Conservation (phyloP, 164 flowering plant species). For the Amborella trichopoda region DNA sequence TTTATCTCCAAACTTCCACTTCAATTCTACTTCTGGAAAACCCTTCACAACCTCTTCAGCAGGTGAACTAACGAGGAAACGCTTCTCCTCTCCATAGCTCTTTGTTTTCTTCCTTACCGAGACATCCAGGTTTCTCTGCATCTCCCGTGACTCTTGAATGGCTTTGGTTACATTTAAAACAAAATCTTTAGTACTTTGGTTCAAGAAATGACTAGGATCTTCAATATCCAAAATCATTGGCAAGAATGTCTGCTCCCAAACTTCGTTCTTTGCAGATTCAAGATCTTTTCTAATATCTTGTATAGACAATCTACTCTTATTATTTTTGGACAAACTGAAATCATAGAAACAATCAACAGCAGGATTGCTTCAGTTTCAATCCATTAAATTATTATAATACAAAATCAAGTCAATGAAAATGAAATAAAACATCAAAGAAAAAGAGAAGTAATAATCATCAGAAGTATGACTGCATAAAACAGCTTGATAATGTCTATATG, state of each 20-base stretch:
- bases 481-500: too few relatives aligned
- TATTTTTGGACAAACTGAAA: constrained; percentile 30
- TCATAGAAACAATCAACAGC: constrained; percentile 3
- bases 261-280: constrained; percentile 48
- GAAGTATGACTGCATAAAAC: too few relatives aligned
- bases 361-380: too few relatives aligned
- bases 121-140: constrained; percentile 56
- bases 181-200: constrained; percentile 37
- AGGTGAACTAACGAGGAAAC: constrained; percentile 48
- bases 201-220: constrained; percentile 28
- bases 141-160: constrained; percentile 48
- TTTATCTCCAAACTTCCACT: constrained; percentile 87
- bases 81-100: constrained; percentile 60
- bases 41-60: constrained; percentile 72
- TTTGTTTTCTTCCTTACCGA: constrained; percentile 47
- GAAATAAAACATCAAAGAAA: too few relatives aligned
- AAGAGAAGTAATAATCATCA: too few relatives aligned
- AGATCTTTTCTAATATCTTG: constrained; percentile 59
- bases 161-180: constrained; percentile 36
- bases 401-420: too few relatives aligned
- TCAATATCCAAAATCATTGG: constrained; percentile 52
- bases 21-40: constrained; percentile 68
- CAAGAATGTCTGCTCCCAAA: constrained; percentile 55
- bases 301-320: constrained; percentile 40
- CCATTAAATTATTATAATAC: too few relatives aligned